Base-by-base conservation (phyloP, 129 eudicot genomes). In the Flaveria bidentis region DNA sequence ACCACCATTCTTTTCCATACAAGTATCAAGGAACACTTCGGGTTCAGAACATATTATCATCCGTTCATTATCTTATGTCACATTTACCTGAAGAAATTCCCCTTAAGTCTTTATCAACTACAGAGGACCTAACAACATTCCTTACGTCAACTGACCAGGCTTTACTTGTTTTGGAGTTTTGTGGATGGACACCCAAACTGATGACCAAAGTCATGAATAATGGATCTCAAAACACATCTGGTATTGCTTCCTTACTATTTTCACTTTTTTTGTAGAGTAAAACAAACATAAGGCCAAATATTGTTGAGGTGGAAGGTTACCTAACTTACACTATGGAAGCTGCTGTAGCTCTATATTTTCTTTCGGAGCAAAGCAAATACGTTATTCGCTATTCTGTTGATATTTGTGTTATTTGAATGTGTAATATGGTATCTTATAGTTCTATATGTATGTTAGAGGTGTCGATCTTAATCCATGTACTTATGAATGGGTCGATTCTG, bases 161-260 rank as follows among this genome's bases (percentile, higher is more conserved):
- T 78, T 81, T 93, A 30, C 80, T 93, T 78, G 87, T 93, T 82
- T 49, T 85, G 62, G 98, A 93, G 73, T 86, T 87, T 61, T 93
- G 98, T 82, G 98, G 97, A 62, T 93, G 98, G 98, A 90, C 96
- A 67, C 77, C 84, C 63, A 85, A 75, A 67, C 78, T 90, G 84
- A 82, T 87, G 80, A 75, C 88, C 71, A 83, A 76, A 71, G 75
- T 75, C 66, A 79, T 79, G 86, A 82, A 74, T 47, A 83, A 82
- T 70, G 50, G 66, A 36, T 81, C 78, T 64, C 83, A 84, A 76
- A 80, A 64, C 77, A 39, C 64, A 67, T 81, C 81, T 16, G 95
- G 93, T 86, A 88, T 60, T 20, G 51, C 75, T 28, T 84, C 60
- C 55, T 15, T 71, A 69, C 69, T 52, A 25, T 52, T 51, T 51